Conservation (phyloP, 176 grass and related monocot species). For the Hsuehochloa calcarea region DNA sequence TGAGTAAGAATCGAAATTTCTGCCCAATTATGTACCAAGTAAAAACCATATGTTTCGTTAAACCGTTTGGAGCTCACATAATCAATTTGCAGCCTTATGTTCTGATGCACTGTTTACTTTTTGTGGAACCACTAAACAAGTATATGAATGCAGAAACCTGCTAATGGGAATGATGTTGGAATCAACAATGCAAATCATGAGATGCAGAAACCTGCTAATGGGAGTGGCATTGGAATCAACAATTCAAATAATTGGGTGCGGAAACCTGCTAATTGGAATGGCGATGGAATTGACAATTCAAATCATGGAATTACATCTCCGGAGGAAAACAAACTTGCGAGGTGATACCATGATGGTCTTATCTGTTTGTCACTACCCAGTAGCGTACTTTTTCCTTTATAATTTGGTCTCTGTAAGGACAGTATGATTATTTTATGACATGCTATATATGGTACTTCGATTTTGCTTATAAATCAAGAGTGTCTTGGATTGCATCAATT, state of each 20-base stretch:
- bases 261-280: constrained; percentile 1
- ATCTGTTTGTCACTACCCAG: constrained; percentile 1
- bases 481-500: constrained; percentile 9
- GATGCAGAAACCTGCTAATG: neutral
- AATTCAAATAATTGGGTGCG: constrained; percentile 9
- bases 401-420: neutral
- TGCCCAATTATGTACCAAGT: neutral
- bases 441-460: neutral
- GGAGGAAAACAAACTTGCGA: constrained; percentile 29
- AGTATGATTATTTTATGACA: neutral
- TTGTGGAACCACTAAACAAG: constrained; percentile 11
- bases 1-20: neutral
- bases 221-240: neutral
- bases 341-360: constrained; percentile 36
- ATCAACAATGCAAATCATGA: constrained; percentile 19
- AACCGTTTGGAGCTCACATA: neutral
- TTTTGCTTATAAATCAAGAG: neutral
- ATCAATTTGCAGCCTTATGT: neutral
- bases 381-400: neutral
- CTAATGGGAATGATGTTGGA: neutral
- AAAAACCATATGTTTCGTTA: neutral
- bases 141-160: constrained; percentile 23
- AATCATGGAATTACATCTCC: constrained; percentile 2
- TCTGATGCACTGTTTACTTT: neutral
- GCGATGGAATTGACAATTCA: neutral